Evolutionary conservation across 2,329 filamentous ascomycete genomes (phyloP).

Genomic region (Biscogniauxia marginata): DNA sequence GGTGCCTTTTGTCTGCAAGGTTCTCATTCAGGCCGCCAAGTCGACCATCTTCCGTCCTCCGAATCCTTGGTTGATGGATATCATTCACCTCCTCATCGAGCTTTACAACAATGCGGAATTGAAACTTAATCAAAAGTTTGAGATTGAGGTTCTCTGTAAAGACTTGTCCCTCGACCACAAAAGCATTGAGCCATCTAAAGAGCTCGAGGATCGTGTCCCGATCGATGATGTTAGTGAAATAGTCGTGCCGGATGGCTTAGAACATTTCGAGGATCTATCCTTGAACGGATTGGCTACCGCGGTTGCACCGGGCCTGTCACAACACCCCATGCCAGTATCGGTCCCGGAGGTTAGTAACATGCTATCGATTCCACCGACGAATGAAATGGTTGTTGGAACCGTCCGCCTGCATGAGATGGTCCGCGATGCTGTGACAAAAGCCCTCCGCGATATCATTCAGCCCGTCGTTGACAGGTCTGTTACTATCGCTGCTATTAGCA

Average conservation of each 20-base stretch:
- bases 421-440: constrained; percentile 79
- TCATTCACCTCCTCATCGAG: constrained; percentile 86
- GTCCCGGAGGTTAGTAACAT: constrained; percentile 81
- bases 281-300: constrained; percentile 70
- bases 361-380: constrained; percentile 77
- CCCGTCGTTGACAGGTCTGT: constrained; percentile 97
- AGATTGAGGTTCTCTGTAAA: constrained; percentile 96
- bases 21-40: constrained; percentile 77
- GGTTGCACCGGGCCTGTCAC: constrained; percentile 71
- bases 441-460: constrained; percentile 93
- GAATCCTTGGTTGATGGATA: constrained; percentile 98
- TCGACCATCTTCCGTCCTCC: constrained; percentile 91
- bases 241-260: constrained; percentile 64
- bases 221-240: constrained; percentile 62
- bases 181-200: constrained; percentile 80
- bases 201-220: constrained; percentile 74
- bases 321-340: constrained; percentile 72
- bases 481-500: constrained; percentile 95
- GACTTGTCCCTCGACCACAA: constrained; percentile 91
- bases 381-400: constrained; percentile 74
- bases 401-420: constrained; percentile 73
- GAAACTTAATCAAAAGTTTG: constrained; percentile 96
- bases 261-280: constrained; percentile 80
- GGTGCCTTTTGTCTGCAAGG: constrained; percentile 97
- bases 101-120: constrained; percentile 90